phyloP scores from a whole-genome alignment of 1,139 yeast species.

The Debaryomycetaceae sp. region DNA sequence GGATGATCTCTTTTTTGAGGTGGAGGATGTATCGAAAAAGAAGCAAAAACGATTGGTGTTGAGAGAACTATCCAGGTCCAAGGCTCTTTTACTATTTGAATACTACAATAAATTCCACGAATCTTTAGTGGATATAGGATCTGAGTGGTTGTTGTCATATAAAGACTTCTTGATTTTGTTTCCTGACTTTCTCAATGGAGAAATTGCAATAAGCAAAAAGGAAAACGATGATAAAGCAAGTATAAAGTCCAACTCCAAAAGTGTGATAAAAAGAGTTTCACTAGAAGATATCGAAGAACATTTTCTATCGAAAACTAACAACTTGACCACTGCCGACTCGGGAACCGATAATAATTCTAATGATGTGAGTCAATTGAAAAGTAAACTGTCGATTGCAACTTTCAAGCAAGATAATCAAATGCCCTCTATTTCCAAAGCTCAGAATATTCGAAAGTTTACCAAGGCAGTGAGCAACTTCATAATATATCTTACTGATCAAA shows the following conservation, averaged over 20 bases:
- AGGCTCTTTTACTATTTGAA: slow-evolving; percentile 33
- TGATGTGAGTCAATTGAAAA: slow-evolving; percentile 5
- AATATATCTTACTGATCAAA: slow-evolving; percentile 54
- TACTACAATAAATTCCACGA: slow-evolving; percentile 37
- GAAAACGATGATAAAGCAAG: slow-evolving; percentile 4
- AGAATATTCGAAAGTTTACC: slow-evolving; percentile 25
- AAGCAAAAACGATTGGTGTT: slow-evolving; percentile 31
- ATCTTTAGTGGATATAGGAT: slow-evolving; percentile 38
- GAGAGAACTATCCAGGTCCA: slow-evolving; percentile 31
- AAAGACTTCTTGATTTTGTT: slow-evolving; percentile 34
- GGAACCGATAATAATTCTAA: slow-evolving; percentile 24
- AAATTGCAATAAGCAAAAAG: slow-evolving; percentile 4
- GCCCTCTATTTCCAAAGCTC: slow-evolving; percentile 13
- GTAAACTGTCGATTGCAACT: slow-evolving; percentile 3
- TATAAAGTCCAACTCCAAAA: slow-evolving; percentile 8
- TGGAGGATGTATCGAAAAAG: slow-evolving; percentile 12
- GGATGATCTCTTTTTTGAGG: slow-evolving; percentile 22
- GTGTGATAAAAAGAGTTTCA: slow-evolving; percentile 26
- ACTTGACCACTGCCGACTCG: slow-evolving; percentile 21
- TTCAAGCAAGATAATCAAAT: slow-evolving; percentile 4
- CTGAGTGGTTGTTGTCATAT: slow-evolving; percentile 41
- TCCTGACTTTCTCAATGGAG: slow-evolving; percentile 28
- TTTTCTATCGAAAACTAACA: slow-evolving; percentile 3
- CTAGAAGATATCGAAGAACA: slow-evolving; percentile 24
- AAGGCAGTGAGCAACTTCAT: slow-evolving; percentile 52